Conservation (phyloP, 176 grass and related monocot species). For the Dendrocalamus sinicus region DNA sequence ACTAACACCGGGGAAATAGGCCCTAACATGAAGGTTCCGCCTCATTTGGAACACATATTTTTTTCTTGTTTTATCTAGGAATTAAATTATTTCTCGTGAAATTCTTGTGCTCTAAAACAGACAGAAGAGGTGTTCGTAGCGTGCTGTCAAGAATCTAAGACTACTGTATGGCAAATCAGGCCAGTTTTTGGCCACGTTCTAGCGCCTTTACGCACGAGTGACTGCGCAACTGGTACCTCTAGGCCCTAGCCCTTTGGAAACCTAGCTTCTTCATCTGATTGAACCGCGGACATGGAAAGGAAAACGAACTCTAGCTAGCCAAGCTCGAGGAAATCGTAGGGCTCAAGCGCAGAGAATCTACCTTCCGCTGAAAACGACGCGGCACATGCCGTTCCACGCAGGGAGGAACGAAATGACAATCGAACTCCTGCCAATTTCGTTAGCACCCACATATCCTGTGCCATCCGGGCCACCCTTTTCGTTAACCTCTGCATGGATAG, state of each 20-base stretch:
- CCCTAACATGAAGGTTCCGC: too few species aligned
- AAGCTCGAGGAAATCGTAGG: neutral
- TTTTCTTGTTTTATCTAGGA: too few species aligned
- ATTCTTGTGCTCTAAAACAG: too few species aligned
- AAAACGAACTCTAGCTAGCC: neutral
- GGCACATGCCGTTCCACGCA: slow-evolving; percentile 40
- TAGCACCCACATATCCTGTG: slow-evolving; percentile 17
- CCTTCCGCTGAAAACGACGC: slow-evolving; percentile 38
- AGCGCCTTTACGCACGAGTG: neutral
- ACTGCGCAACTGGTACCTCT: neutral
- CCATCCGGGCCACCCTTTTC: slow-evolving; percentile 12
- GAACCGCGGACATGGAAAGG: neutral
- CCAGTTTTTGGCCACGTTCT: neutral
- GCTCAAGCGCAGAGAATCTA: slow-evolving; percentile 24
- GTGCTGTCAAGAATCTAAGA: neutral
- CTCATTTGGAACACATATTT: too few species aligned
- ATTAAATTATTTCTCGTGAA: too few species aligned
- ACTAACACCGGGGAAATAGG: too few species aligned
- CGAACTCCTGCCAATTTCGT: slow-evolving; percentile 33
- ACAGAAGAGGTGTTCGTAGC: too few species aligned
- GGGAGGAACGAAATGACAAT: slow-evolving; percentile 40
- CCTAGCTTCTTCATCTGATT: neutral
- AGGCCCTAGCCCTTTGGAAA: neutral
- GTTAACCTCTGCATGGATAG: slow-evolving; percentile 17
- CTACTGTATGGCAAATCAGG: neutral